Percentiles rank a stretch among this genome's conserved stretches.
Conservation (phyloP, 2,329 filamentous ascomycete species). For the Conoideocrella luteorostrata region DNA sequence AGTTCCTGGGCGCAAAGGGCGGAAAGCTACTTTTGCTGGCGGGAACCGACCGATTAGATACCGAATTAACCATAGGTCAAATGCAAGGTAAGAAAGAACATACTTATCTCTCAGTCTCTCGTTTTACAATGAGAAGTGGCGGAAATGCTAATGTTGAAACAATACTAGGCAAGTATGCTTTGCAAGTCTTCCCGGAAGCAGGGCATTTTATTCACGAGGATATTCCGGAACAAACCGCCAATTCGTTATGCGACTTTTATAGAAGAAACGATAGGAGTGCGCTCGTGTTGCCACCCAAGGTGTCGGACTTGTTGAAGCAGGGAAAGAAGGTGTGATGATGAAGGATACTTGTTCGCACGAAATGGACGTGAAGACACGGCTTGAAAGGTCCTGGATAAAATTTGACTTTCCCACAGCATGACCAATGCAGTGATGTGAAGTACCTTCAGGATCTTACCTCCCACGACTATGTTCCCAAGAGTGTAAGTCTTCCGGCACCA, state of each 20-base stretch:
- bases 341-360: too few relatives aligned
- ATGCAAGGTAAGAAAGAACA: conserved; percentile 67
- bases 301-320: conserved; percentile 63
- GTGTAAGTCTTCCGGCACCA: too few relatives aligned
- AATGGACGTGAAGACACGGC: too few relatives aligned
- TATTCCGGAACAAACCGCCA: conserved; percentile 80
- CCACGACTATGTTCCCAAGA: too few relatives aligned
- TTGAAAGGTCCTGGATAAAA: too few relatives aligned
- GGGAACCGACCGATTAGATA: conserved; percentile 84
- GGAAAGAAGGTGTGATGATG: conserved; percentile 48
- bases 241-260: conserved; percentile 83
- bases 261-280: conserved; percentile 81
- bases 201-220: conserved; percentile 98
- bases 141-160: neutral
- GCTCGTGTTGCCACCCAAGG: conserved; percentile 85
- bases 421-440: too few relatives aligned
- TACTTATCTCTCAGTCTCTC: neutral
- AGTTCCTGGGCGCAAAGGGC: conserved; percentile 75
- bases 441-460: too few relatives aligned
- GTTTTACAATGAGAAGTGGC: conserved; percentile 10
- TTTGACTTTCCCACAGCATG: too few relatives aligned
- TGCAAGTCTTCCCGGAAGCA: conserved; percentile 90
- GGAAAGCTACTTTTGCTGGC: conserved; percentile 82
- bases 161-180: conserved; percentile 73
- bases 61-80: conserved; percentile 88